Conservation (phyloP, 108 stramenopile species). For the Mediolabrus comicus region DNA sequence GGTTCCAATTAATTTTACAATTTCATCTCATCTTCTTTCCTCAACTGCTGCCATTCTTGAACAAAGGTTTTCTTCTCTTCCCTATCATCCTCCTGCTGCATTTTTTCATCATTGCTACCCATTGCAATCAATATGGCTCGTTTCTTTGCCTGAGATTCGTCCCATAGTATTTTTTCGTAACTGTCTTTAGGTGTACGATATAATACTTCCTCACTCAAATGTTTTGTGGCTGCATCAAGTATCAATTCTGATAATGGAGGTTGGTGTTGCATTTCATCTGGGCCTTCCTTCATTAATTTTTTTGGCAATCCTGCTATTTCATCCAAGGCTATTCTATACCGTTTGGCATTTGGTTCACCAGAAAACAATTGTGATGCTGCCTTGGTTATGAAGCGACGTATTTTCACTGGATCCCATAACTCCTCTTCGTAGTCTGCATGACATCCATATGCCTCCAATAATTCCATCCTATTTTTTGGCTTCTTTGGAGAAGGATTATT, state of each 20-base stretch:
- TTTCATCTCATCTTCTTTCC: constrained; percentile 34
- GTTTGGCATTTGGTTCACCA: constrained; percentile 82
- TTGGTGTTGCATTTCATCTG: constrained; percentile 2
- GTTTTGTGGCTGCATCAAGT: constrained; percentile 59
- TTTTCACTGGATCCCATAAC: constrained; percentile 58
- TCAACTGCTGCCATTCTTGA: constrained; percentile 34
- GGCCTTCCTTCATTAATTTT: constrained; percentile 38
- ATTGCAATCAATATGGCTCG: neutral
- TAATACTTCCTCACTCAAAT: constrained; percentile 76
- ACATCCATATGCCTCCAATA: constrained; percentile 64
- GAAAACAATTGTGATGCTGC: constrained; percentile 80
- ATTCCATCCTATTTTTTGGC: constrained; percentile 68
- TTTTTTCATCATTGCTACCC: neutral
- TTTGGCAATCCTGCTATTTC: constrained; percentile 68
- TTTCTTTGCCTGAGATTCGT: constrained; percentile 34
- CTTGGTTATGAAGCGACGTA: constrained; percentile 72
- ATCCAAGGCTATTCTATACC: constrained; percentile 80
- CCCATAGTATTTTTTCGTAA: constrained; percentile 55
- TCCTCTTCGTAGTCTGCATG: constrained; percentile 77
- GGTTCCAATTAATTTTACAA: too few relatives aligned
- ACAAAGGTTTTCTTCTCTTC: constrained; percentile 6
- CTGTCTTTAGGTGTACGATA: constrained; percentile 73
- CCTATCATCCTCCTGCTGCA: neutral
- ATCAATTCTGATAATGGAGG: constrained; percentile 81
- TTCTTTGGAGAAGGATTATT: too few relatives aligned